A percentile compares a stretch with the other conserved stretches of the same genome.
phyloP scores from a whole-genome alignment of 2,329 filamentous ascomycete species.

The Chrysoporthe cubensis region DNA sequence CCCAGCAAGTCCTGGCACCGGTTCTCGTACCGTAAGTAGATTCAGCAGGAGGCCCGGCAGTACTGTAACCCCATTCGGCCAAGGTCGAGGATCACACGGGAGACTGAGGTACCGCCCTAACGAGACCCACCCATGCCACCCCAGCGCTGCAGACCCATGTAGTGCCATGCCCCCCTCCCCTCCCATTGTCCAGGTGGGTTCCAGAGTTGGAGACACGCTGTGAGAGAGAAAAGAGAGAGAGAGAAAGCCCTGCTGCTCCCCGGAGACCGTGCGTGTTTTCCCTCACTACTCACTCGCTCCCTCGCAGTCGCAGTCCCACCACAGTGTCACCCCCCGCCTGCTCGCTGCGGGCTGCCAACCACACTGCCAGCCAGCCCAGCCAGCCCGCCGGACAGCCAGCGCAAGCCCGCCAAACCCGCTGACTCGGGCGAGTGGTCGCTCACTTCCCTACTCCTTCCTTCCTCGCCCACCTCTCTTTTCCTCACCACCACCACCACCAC shows the following conservation, averaged over 20 bases:
- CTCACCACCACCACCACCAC: conserved; percentile 37
- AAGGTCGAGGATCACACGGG: neutral
- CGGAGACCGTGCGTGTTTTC: conserved; percentile 14
- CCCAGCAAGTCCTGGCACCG: neutral
- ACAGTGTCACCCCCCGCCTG: neutral
- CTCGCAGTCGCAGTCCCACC: conserved; percentile 1
- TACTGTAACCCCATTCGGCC: conserved; percentile 11
- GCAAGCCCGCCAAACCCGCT: conserved; percentile 26
- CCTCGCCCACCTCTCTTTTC: conserved; percentile 33
- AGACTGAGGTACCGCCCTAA: conserved; percentile 10
- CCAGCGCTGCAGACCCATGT: conserved; percentile 13
- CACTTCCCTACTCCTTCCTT: conserved; percentile 19
- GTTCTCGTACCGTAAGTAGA: neutral
- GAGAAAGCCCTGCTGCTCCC: conserved; percentile 6
- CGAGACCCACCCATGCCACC: conserved; percentile 11
- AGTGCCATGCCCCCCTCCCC: too few relatives aligned
- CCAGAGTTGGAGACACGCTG: neutral
- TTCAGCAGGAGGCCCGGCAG: conserved; percentile 8
- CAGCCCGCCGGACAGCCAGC: conserved; percentile 11
- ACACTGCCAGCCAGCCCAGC: neutral
- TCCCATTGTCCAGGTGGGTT: conserved; percentile 6
- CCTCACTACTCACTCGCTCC: conserved; percentile 1
- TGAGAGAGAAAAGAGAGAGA: neutral
- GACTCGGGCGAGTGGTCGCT: neutral
- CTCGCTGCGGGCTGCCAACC: conserved; percentile 8